Conservation (phyloP, 2,329 filamentous ascomycete species). For the Hypoxylon sp. region DNA sequence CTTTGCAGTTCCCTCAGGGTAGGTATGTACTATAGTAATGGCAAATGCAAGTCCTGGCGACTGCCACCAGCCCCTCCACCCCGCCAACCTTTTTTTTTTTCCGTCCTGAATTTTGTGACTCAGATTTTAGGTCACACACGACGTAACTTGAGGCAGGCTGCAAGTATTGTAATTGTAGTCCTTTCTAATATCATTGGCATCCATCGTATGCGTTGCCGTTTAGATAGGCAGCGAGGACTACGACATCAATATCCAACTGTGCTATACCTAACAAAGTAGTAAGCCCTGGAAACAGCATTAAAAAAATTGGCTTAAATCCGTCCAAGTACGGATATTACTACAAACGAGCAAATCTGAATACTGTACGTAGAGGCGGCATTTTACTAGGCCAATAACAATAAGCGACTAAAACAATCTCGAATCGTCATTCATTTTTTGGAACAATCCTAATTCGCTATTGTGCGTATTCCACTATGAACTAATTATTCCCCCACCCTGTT, state of each 20-base stretch:
- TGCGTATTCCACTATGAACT: constrained; percentile 1
- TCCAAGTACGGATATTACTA: constrained; percentile 4
- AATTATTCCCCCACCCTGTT: constrained; percentile 2
- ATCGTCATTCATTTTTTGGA: constrained; percentile 29
- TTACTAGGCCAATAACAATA: constrained; percentile 7
- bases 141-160: constrained; percentile 23
- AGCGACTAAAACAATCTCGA: constrained; percentile 24
- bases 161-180: constrained; percentile 1
- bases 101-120: constrained; percentile 21
- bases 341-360: neutral
- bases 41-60: constrained; percentile 12
- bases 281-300: neutral
- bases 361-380: neutral
- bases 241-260: constrained; percentile 4
- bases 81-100: constrained; percentile 5
- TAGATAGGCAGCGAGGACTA: constrained; percentile 3
- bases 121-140: constrained; percentile 17
- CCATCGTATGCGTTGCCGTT: neutral
- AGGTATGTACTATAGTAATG: no score
- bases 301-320: neutral
- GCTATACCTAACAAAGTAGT: neutral
- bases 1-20: neutral
- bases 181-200: constrained; percentile 1
- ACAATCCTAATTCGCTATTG: constrained; percentile 5
- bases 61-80: constrained; percentile 17